Evolutionary conservation across 1,284 basidiomycete genomes (phyloP), one percentile per base, ranked within the genome.

Genomic region (Cryptococcus sp.): DNA sequence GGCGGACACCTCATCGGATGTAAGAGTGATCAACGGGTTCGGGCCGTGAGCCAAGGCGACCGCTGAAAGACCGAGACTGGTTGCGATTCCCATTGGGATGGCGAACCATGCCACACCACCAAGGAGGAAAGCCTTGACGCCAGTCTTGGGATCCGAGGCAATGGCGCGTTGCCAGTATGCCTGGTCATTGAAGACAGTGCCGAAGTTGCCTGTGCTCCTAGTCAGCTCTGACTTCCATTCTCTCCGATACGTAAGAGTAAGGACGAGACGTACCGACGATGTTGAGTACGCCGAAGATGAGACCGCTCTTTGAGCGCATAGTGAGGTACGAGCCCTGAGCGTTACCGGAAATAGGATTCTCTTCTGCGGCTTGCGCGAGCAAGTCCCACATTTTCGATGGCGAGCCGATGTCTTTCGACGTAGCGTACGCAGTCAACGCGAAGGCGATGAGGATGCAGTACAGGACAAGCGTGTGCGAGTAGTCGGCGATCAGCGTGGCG

Each of bases 71-170:
- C 91, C 91, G 22, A 95, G 83, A 0, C 67, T 71, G 0, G 77
- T 75, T 7, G 77, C 70, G 47, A 77, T 71, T n/a, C 65, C 73
- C 74, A 91, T 89, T 0, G 91, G 90, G 57, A 91, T 90, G 1
- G 89, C 86, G 69, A 93, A 87, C 90, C 91, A 92, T 13, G 90
- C 88, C 3, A 93, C 75, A n/a, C 93, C 93, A 50, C 92, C 93
- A 22, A 91, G 82, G 10, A 95, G 80, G 79, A 93, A 96, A 0
- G 90, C 93, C 74, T 90, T 90, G 50, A 93, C 90, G 25, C 88
- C 89, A n/a, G 84, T 88, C 1, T 85, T 85, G 0, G 91, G 92
- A 27, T 87, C 82, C 58, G 86, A 88, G 0, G 93, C 92, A 68
- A 95, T 93, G 2, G 91, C 91, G 38, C 91, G 85, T 75, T 94